A percentile compares a stretch with the other conserved stretches of the same genome.
Evolutionary conservation across 805 yeast genomes (phyloP).

Genomic region (Saturnispora quitensis): DNA sequence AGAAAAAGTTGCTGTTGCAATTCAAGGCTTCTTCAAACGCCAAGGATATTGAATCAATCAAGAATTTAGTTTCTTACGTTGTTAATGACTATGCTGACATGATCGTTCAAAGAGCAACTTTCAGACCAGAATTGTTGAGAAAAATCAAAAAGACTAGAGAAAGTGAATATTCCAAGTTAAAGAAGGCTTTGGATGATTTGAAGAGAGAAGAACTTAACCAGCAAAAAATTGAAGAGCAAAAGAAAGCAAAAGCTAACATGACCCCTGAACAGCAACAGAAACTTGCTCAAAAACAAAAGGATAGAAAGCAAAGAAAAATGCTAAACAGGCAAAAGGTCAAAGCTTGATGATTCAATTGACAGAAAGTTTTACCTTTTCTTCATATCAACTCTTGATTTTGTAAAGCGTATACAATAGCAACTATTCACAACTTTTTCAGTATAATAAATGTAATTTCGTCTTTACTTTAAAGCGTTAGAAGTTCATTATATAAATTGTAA

Average conservation of each 20-base stretch:
- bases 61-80: constrained; percentile 53
- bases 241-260: constrained; percentile 54
- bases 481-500: background rate
- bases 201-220: constrained; percentile 62
- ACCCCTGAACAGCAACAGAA: constrained; percentile 75
- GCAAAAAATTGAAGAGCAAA: constrained; percentile 62
- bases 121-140: constrained; percentile 67
- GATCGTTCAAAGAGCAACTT: constrained; percentile 33
- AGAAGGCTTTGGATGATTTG: constrained; percentile 54
- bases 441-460: too few relatives aligned
- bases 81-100: constrained; percentile 29
- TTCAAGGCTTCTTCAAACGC: constrained; percentile 41
- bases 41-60: constrained; percentile 42
- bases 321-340: constrained; percentile 52
- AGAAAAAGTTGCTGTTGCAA: constrained; percentile 47
- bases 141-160: constrained; percentile 75
- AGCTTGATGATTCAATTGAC: constrained; percentile 3
- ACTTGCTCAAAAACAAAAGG: constrained; percentile 66
- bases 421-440: background rate
- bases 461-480: background rate
- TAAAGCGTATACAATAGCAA: background rate
- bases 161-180: constrained; percentile 58
- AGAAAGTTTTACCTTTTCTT: background rate
- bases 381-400: background rate
- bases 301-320: constrained; percentile 71